These are phyloP conservation scores for Trichophaea hybrida DNA, from an alignment of 2,329 filamentous ascomycete genomes.

Conservation along the genomic window DNA sequence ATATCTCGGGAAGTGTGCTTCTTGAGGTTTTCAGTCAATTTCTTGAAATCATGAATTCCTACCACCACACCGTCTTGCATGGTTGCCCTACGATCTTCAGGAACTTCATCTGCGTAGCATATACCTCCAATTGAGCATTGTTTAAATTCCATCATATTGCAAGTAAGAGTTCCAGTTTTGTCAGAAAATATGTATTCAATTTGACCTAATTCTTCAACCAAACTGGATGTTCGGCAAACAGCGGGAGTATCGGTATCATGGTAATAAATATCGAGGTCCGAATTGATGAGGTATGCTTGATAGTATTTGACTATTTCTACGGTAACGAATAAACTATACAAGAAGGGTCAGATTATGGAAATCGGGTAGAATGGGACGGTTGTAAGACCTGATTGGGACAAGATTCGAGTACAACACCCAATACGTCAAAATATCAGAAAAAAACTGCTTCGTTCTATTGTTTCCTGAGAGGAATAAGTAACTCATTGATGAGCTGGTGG, in stretches of 20 bases:
- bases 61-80: constrained; percentile 62
- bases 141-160: constrained; percentile 97
- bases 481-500: constrained; percentile 46
- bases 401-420: constrained; percentile 96
- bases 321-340: constrained; percentile 63
- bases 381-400: constrained; percentile 63
- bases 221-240: constrained; percentile 85
- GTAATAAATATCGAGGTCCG: constrained; percentile 95
- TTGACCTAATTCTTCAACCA: constrained; percentile 94
- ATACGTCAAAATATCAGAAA: constrained; percentile 90
- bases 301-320: constrained; percentile 97
- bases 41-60: constrained; percentile 73
- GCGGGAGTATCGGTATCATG: constrained; percentile 89
- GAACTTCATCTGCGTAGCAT: constrained; percentile 82
- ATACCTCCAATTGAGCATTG: constrained; percentile 87
- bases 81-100: constrained; percentile 73
- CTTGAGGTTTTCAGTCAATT: constrained; percentile 54
- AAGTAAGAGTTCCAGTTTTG: constrained; percentile 94
- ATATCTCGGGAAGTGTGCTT: constrained; percentile 44
- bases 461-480: constrained; percentile 58
- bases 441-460: constrained; percentile 64
- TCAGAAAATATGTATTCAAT: constrained; percentile 98
- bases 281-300: constrained; percentile 94
- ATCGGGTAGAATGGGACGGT: background rate
- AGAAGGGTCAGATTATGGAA: constrained; percentile 10